A percentile compares a stretch with the other conserved stretches of the same genome.
phyloP scores from a whole-genome alignment of 768 basidiomycete species.

The Calocera viscosa region DNA sequence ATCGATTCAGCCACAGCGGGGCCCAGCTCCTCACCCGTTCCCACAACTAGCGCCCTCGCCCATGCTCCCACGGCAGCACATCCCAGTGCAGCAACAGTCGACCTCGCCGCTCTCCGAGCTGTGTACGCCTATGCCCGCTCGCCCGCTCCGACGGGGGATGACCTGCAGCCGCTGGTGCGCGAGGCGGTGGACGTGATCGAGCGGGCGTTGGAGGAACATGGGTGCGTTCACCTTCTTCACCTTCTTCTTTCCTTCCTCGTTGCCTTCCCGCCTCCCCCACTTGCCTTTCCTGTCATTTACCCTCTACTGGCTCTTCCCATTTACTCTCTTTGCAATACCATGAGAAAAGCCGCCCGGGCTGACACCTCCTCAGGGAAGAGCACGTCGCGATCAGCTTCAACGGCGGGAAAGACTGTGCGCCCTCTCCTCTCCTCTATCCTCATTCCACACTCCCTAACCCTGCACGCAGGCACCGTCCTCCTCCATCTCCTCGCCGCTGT shows the following conservation, averaged over 20 bases:
- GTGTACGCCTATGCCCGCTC: not conserved
- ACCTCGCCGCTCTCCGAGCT: not conserved
- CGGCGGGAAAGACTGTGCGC: slow-evolving; percentile 90
- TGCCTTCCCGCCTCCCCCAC: not conserved
- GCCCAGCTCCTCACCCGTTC: too few species aligned
- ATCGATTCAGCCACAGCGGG: too few species aligned
- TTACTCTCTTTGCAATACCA: not conserved
- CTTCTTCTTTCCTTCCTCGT: not conserved
- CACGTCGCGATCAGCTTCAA: slow-evolving; percentile 86
- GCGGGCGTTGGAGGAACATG: slow-evolving; percentile 57
- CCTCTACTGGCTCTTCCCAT: too few species aligned
- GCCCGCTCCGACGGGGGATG: not conserved
- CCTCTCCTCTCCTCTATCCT: not conserved
- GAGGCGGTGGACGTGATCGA: slow-evolving; percentile 78
- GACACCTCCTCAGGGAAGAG: slow-evolving; percentile 39
- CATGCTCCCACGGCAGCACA: not conserved
- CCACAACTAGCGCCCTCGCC: not conserved
- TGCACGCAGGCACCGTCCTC: slow-evolving; percentile 71
- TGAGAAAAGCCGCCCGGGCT: not conserved
- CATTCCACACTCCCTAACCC: not conserved
- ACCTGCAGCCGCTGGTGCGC: slow-evolving; percentile 33
- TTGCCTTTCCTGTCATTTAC: not conserved
- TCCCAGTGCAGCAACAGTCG: not conserved
- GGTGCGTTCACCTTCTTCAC: slow-evolving; percentile 43
- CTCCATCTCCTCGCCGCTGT: slow-evolving; percentile 76